A percentile compares a stretch with the other conserved stretches of the same genome.
These are phyloP conservation scores for Boletus sp. DNA, from an alignment of 1,284 basidiomycete genomes.

Conservation along the genomic window DNA sequence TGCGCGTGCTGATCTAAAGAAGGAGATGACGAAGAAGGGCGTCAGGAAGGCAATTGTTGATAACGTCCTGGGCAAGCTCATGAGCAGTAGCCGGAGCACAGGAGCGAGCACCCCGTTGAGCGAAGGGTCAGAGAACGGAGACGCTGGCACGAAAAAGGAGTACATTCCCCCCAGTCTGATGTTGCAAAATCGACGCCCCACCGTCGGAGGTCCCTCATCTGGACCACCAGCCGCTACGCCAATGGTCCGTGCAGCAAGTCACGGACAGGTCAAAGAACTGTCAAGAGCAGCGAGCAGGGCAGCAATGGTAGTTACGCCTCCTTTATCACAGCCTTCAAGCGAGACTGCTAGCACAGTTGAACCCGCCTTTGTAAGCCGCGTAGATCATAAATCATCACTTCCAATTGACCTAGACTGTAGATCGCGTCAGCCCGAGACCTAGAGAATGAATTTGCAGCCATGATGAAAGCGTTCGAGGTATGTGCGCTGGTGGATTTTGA, in stretches of 20 bases:
- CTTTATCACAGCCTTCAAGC: conserved; percentile 38
- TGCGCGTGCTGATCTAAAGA: conserved; percentile 91
- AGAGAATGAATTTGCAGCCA: conserved; percentile 78
- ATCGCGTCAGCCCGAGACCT: conserved; percentile 84
- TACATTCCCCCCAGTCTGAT: conserved; percentile 74
- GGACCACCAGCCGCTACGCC: conserved; percentile 30
- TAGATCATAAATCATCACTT: background rate
- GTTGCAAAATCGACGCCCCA: conserved; percentile 53
- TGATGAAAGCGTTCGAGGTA: conserved; percentile 82
- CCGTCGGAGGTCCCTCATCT: conserved; percentile 26
- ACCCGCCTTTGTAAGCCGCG: conserved; percentile 65
- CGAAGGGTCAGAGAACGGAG: conserved; percentile 61
- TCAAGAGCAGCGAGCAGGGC: conserved; percentile 59
- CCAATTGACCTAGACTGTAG: conserved; percentile 39
- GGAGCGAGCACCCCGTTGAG: conserved; percentile 46
- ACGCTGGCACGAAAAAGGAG: conserved; percentile 46
- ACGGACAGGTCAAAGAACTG: conserved; percentile 44
- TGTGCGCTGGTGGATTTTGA: conserved; percentile 6
- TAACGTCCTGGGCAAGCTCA: conserved; percentile 60
- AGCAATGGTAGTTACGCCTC: conserved; percentile 45
- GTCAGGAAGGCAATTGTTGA: conserved; percentile 87
- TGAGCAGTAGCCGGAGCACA: conserved; percentile 40
- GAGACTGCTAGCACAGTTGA: conserved; percentile 48
- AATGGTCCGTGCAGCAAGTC: conserved; percentile 49
- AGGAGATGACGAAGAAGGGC: conserved; percentile 80